Percentiles rank a stretch among this genome's conserved stretches.
Evolutionary conservation across 495 filamentous ascomycete species (phyloP).

Genomic region (Neurospora terricola): DNA sequence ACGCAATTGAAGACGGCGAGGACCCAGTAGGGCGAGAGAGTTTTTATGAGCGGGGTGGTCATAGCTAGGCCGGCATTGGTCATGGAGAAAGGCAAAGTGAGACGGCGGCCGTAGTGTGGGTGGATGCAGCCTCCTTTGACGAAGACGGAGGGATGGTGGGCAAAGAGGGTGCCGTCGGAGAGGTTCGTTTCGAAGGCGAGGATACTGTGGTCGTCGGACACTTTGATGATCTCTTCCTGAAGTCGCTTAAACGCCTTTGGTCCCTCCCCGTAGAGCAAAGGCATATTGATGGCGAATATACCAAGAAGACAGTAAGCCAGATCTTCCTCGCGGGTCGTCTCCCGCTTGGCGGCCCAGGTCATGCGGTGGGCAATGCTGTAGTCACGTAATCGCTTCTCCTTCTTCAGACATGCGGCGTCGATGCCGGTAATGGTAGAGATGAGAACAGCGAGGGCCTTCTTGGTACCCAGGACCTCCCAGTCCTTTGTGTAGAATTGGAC

Average conservation of each 20-base stretch:
- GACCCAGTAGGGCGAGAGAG: constrained; percentile 20
- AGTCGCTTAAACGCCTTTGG: constrained; percentile 14
- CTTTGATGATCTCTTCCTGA: constrained; percentile 20
- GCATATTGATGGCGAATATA: constrained; percentile 36
- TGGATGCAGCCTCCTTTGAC: constrained; percentile 2
- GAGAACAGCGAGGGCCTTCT: constrained; percentile 7
- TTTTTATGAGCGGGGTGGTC: constrained; percentile 14
- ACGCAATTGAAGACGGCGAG: constrained; percentile 18
- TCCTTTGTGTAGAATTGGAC: constrained; percentile 22
- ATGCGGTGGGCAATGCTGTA: constrained; percentile 26
- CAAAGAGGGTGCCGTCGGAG: constrained; percentile 11
- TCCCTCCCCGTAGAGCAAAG: constrained; percentile 36
- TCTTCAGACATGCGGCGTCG: constrained; percentile 9
- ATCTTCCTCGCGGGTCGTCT: constrained; percentile 27
- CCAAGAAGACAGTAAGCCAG: constrained; percentile 35
- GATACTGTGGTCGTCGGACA: constrained; percentile 15
- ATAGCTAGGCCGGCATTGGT: constrained; percentile 20
- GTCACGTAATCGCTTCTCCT: constrained; percentile 1
- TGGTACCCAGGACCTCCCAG: constrained; percentile 24
- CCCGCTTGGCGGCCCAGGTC: constrained; percentile 28
- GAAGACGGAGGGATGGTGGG: constrained; percentile 13
- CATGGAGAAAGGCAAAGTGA: constrained; percentile 15
- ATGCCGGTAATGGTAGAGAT: constrained; percentile 27
- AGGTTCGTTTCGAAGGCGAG: constrained; percentile 11
- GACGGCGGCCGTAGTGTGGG: constrained; percentile 3